Evolutionary conservation across 805 yeast species (phyloP), one percentile per base, ranked within the genome.

Genomic region (Nakazawaea anatomiae): DNA sequence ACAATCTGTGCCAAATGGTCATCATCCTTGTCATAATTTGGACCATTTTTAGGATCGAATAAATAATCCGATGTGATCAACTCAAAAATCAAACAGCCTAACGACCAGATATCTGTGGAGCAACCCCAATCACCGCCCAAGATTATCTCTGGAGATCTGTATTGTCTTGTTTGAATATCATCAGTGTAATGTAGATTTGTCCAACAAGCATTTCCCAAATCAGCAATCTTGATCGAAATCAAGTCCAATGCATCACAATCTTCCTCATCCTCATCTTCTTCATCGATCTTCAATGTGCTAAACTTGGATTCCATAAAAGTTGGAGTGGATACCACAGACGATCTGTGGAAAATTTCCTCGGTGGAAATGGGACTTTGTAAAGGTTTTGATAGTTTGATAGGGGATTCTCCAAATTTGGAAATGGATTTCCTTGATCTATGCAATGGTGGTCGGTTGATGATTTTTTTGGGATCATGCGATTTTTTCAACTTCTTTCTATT

Each of bases 1-100:
- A 94, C 83, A 11, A 94, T 89, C 66, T 94, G 98, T 0, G 98
- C 98, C 59, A 94, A 76, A 66, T 94, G 99, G 65, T 94, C 99
- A 62, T 92, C 97, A 66, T 91, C 96, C 61, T 91, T 91, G 46
- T 83, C 65, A 68, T 89, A 92, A 4, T 86, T 73, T 50, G 78
- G 80, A 1, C 91, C 90, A 54, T 80, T 80, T 48, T 82, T 79
- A 5, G 99, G 99, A 65, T 92, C 97, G 66, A 92, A 94, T 46
- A 94, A 67, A 61, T 91, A 91, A 67, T 92, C 98, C 3, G 98
- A 98, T 0, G 99, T 92, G 42, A 92, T 67, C 28, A 94, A 74
- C 70, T 94, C 99, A 68, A 94, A 94, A 1, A 87, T 74, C 60
- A 94, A 69, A 69, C 98, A 91, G 0, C 96, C 97, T 60, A 87